Conservation (phyloP, 176 grass and related monocot species). For the Alopecurus myosuroides region DNA sequence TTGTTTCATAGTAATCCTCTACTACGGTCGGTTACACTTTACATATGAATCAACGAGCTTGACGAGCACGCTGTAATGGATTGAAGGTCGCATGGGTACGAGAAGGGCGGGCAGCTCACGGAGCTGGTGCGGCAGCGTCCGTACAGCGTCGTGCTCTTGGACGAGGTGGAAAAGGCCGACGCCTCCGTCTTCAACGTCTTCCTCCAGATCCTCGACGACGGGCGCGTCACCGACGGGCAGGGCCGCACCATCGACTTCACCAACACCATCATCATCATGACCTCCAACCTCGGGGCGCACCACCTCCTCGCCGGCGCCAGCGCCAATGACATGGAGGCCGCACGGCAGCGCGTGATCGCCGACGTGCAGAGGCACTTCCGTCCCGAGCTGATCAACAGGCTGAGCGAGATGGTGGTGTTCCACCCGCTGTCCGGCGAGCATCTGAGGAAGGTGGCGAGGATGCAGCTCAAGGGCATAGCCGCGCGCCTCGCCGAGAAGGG, state of each 20-base stretch:
- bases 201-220: conserved; percentile 89
- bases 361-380: conserved; percentile 54
- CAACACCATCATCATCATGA: conserved; percentile 95
- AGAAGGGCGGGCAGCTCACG: conserved; percentile 81
- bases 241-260: conserved; percentile 80
- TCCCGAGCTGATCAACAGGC: conserved; percentile 82
- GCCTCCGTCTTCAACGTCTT: conserved; percentile 79
- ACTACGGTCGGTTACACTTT: neutral
- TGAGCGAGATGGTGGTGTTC: conserved; percentile 89
- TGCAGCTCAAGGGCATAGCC: conserved; percentile 87
- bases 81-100: conserved; percentile 71
- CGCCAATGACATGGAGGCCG: conserved; percentile 55
- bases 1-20: neutral
- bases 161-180: conserved; percentile 92
- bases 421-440: conserved; percentile 76
- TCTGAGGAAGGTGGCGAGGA: conserved; percentile 72
- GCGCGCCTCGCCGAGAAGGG: conserved; percentile 69
- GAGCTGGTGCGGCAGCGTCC: conserved; percentile 74
- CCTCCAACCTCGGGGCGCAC: conserved; percentile 84
- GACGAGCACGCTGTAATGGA: neutral
- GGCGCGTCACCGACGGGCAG: conserved; percentile 77
- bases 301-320: conserved; percentile 55
- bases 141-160: conserved; percentile 88
- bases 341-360: conserved; percentile 1
- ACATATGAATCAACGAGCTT: no score